Evolutionary conservation across 805 yeast genomes (phyloP).

Genomic region (Yamadazyma akitaensis): DNA sequence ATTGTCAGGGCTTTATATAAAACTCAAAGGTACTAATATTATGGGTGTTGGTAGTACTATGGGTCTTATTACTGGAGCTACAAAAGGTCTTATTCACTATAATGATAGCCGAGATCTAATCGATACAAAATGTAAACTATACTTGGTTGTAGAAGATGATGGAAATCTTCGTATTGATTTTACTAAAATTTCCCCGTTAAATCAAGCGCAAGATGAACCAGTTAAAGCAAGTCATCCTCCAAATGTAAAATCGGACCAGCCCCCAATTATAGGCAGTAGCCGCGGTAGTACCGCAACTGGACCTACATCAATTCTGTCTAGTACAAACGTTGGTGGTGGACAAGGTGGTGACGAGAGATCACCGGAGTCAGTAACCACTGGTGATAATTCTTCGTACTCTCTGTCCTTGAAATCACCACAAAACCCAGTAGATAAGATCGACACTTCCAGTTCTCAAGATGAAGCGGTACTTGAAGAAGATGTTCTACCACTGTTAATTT

Average conservation of each 20-base stretch:
- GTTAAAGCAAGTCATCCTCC: conserved; percentile 5
- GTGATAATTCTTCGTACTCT: conserved; percentile 13
- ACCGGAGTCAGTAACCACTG: conserved; percentile 12
- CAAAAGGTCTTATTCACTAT: conserved; percentile 47
- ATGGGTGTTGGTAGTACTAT: conserved; percentile 56
- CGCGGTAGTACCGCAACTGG: not conserved
- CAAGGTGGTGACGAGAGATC: conserved; percentile 5
- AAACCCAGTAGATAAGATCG: conserved; percentile 9
- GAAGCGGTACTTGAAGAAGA: conserved; percentile 29
- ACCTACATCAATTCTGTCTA: not conserved
- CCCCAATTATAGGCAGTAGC: not conserved
- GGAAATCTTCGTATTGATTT: conserved; percentile 49
- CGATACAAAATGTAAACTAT: conserved; percentile 47
- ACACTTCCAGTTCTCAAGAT: conserved; percentile 23
- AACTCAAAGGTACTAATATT: conserved; percentile 45
- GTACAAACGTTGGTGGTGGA: not conserved
- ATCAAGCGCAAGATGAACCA: conserved; percentile 9
- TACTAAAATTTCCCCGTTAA: conserved; percentile 39
- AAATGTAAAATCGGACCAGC: conserved; percentile 1
- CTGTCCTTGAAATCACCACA: conserved; percentile 13
- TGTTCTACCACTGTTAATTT: conserved; percentile 46
- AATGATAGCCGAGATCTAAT: conserved; percentile 45
- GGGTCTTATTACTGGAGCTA: conserved; percentile 53
- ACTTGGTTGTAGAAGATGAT: conserved; percentile 46
- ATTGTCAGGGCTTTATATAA: conserved; percentile 48